Conservation (phyloP, 257 asterid species). For the Paulownia fortunei region DNA sequence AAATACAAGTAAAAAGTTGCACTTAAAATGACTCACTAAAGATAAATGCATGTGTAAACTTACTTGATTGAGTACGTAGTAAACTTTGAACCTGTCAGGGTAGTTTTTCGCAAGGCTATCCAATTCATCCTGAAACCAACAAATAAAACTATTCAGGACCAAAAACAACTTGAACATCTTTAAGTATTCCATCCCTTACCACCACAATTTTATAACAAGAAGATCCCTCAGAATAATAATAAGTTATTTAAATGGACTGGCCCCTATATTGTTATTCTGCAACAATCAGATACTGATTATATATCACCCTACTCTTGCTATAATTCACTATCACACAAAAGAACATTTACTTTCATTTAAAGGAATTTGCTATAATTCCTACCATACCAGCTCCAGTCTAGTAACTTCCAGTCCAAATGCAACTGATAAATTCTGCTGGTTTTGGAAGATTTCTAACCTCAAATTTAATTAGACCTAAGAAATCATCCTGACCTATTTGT, state of each 20-base stretch:
- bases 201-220: too few species aligned
- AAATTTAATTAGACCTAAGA: too few species aligned
- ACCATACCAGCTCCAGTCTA: neutral
- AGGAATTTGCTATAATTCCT: neutral
- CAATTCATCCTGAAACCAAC: slow-evolving; percentile 74
- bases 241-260: neutral
- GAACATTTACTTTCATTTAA: neutral
- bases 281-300: neutral
- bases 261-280: neutral
- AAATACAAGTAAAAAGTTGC: neutral
- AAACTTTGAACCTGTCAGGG: slow-evolving; percentile 64
- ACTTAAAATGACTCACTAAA: neutral
- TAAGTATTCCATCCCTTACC: too few species aligned
- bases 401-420: too few species aligned
- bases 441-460: too few species aligned
- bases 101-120: slow-evolving; percentile 61
- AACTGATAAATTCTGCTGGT: too few species aligned
- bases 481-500: too few species aligned
- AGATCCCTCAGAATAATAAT: neutral
- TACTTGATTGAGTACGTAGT: slow-evolving; percentile 84
- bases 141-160: slow-evolving; percentile 11
- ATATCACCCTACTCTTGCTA: neutral
- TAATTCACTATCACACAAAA: neutral
- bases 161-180: too few species aligned
- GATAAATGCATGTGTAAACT: slow-evolving; percentile 25